Base-by-base conservation (phyloP, 768 basidiomycete genomes). In the Nidularia pulvinata region DNA sequence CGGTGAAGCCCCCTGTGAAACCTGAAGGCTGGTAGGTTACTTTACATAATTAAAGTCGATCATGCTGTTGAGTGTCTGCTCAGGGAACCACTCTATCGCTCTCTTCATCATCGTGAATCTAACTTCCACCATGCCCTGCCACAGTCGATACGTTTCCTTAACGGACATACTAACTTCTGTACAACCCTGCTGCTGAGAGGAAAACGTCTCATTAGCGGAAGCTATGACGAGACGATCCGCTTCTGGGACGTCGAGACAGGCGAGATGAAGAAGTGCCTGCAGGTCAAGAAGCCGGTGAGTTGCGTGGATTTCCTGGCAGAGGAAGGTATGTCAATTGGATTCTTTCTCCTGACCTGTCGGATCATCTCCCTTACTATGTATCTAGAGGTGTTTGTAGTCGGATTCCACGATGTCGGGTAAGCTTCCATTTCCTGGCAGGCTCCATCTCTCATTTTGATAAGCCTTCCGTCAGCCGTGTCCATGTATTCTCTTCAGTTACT, bases 391-490 rank as follows among this genome's bases (percentile, higher is more conserved):
- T 91, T 95, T 53, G 93, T 93, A 11, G 91, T 93, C 34, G 94
- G 93, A 0, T 95, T 94, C 70, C 92, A 95, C 56, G 94, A 95
- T 61, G 88, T 95, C 53, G 93, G 93, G 88, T 90, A 64, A 13
- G 85, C 65, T 36, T 19, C 19, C 19, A 19, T 19, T 19, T 11
- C 43, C 30, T n/a, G 36, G 48, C 33, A 7, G 39, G 9, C 7
- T 36, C 33, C 19, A 7, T 34, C 11, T 39, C 32, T 9, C 33
- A 6, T 44, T 44, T 13, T 33, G 50, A n/a, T 54, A 42, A 43
- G 32, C 9, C 50, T n/a, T 30, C 45, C 33, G 56, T 7, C 63
- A 91, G 91, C 22, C 90, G 93, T 7, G 91, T 95, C 0, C 94
- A 95, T 59, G 76, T 96, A 14, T 95, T 88, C 74, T 91, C 90